Evolutionary conservation across 2,329 filamentous ascomycete species (phyloP).

Genomic region (Sclerotinia trifoliorum): DNA sequence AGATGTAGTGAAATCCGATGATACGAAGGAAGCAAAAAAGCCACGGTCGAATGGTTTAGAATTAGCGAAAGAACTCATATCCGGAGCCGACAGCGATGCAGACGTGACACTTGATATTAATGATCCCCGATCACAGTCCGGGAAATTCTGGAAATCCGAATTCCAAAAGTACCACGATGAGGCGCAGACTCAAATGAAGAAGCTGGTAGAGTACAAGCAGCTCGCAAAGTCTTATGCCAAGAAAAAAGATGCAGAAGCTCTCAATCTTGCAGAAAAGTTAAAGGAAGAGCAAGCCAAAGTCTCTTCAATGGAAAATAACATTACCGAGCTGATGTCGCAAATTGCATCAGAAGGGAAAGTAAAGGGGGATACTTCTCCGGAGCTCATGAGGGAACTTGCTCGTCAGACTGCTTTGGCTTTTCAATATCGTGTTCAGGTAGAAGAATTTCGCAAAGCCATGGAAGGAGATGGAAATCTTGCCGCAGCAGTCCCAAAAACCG

Average conservation of each 20-base stretch:
- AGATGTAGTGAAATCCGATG: neutral
- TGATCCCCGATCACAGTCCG: slow-evolving; percentile 71
- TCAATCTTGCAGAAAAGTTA: slow-evolving; percentile 63
- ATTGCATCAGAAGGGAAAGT: slow-evolving; percentile 44
- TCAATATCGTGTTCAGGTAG: slow-evolving; percentile 59
- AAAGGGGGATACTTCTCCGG: slow-evolving; percentile 47
- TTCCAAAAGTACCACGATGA: slow-evolving; percentile 72
- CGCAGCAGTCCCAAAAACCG: slow-evolving; percentile 49
- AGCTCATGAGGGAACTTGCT: slow-evolving; percentile 53
- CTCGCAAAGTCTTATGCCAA: slow-evolving; percentile 76
- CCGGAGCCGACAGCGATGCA: slow-evolving; percentile 47
- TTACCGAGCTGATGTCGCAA: slow-evolving; percentile 59
- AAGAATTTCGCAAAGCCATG: slow-evolving; percentile 56
- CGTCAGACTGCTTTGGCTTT: slow-evolving; percentile 57
- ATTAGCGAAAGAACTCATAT: slow-evolving; percentile 24
- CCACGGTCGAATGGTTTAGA: slow-evolving; percentile 26
- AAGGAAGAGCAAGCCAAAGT: slow-evolving; percentile 67
- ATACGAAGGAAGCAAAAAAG: slow-evolving; percentile 13
- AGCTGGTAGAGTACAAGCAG: slow-evolving; percentile 76
- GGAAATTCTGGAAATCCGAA: slow-evolving; percentile 76
- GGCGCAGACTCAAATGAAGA: slow-evolving; percentile 71
- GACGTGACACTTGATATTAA: slow-evolving; percentile 70
- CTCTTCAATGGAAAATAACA: slow-evolving; percentile 60
- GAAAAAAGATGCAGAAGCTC: slow-evolving; percentile 71
- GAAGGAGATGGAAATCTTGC: slow-evolving; percentile 41